Evolutionary conservation across 306 rosid genomes (phyloP), one percentile per base, ranked within the genome.

Genomic region (Ormosia emarginata): DNA sequence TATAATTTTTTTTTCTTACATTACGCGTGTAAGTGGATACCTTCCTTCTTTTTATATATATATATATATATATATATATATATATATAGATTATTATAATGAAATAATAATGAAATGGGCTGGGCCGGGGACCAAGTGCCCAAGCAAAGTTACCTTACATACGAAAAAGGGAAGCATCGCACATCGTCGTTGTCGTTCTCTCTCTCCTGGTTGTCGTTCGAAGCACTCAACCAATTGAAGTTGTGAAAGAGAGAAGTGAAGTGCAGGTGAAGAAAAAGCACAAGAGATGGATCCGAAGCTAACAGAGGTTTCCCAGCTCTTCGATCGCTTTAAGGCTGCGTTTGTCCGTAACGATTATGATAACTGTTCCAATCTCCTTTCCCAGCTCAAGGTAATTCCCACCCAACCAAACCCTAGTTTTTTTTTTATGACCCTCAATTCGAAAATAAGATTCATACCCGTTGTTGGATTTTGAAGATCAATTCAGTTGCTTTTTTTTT

Each of bases 241-340:
- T 40, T 40, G 8, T 3, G 57, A 43, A 47, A 32, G 67, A 58
- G 34, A 3, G 7, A 30, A 77, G 32, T 65, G 49, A 12, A 39
- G 71, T 37, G 50, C 7, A 39, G 71, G 29, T 14, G 70, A 76
- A 61, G 7, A 63, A 52, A 52, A 41, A 41, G 9, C 10, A 3
- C 14, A 63, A 79, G 74, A 66, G 5, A 91, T 95, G 98, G 95
- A 93, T 86, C 95, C 98, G 36, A 93, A 92, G 89, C 68, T 93
- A 0, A 88, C 90, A 2, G 98, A 93, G 79, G 92, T 89, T 32
- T 84, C 91, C 2, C 98, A 93, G 89, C 85, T 75, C 66, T 91
- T 93, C 59, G 98, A 87, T 82, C 97, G 97, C 66, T 92, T 93
- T 64, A 95, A 95, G 75, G 94, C 99, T 0, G 94, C 95, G 1